These are phyloP conservation scores for Neurospora sp. DNA, from an alignment of 495 filamentous ascomycete genomes.

Conservation along the genomic window DNA sequence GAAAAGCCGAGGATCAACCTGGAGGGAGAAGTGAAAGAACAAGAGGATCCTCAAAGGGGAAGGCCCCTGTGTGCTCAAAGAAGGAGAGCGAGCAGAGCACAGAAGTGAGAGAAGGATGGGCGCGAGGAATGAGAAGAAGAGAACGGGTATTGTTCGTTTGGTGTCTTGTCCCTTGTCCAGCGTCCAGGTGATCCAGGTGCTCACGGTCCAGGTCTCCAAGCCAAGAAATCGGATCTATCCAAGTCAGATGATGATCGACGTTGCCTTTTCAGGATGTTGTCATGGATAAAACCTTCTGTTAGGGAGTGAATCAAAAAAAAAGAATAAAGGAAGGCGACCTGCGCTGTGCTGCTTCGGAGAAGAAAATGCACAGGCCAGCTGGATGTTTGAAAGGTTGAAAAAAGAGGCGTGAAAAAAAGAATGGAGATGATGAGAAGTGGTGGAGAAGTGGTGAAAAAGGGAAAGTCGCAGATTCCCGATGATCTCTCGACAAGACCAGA, in stretches of 20 bases:
- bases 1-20: constrained; percentile 43
- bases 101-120: constrained; percentile 25
- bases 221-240: neutral
- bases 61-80: neutral
- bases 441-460: neutral
- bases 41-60: neutral
- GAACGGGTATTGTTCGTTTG: neutral
- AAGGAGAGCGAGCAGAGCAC: constrained; percentile 13
- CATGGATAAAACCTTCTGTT: neutral
- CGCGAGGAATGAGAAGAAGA: neutral
- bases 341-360: neutral
- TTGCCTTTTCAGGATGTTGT: neutral
- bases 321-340: neutral
- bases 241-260: neutral
- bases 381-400: neutral
- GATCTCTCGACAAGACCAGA: neutral
- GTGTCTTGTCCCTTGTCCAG: neutral
- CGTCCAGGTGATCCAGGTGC: neutral
- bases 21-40: constrained; percentile 25
- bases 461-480: neutral
- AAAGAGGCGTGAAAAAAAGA: neutral
- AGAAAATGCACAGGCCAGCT: neutral
- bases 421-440: neutral
- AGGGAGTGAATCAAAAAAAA: neutral
- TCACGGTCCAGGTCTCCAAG: neutral